Base-by-base conservation (phyloP, 106 monocot species). In the Iris macrosiphon region DNA sequence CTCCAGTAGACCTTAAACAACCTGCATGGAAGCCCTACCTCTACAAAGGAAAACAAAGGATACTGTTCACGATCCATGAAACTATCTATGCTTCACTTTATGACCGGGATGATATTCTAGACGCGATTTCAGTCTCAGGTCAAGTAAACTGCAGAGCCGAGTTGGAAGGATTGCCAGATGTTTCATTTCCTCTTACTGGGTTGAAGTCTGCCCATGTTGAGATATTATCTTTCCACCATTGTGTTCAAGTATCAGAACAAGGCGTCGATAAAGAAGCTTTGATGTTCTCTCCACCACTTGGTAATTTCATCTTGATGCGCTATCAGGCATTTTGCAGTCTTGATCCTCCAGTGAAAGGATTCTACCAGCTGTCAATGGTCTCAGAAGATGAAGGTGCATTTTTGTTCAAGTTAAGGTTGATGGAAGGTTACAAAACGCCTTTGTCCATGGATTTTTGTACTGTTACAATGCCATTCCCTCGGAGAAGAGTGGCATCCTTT, bases 11-110 rank as follows among this genome's bases (percentile, higher is more conserved):
- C 35, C 70, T 82, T 13, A 85, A 83, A 33, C 95, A 89, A 64
- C 95, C 95, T 68, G 89, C 85, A 23, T 96, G 95, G 95, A 96
- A 96, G 52, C 95, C 95, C 17, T 89, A 89, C 59, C 65, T 96
- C 10, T 89, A 77, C 55, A 96, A 82, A 67, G 95, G 95, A 67
- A 89, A 73, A 29, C 95, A 96, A 40, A 65, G 88, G 18, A 54
- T 89, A 16, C 57, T 89, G n/a, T 96, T 96, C 28, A 74, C 82
- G 38, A 61, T 82, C 60, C 76, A 85, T 53, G 95, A 96, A 67
- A 53, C 43, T 49, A 54, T 89, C 2, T 60, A 80, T 75, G 95
- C 89, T 56, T 72, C 89, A 53, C 62, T 96, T 72, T 96, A 96
- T 65, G 95, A 96, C 45, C 68, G 89, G 50, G 89, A 96, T 74